phyloP scores from a whole-genome alignment of 169 alveolate species.

The Plasmodium inui region DNA sequence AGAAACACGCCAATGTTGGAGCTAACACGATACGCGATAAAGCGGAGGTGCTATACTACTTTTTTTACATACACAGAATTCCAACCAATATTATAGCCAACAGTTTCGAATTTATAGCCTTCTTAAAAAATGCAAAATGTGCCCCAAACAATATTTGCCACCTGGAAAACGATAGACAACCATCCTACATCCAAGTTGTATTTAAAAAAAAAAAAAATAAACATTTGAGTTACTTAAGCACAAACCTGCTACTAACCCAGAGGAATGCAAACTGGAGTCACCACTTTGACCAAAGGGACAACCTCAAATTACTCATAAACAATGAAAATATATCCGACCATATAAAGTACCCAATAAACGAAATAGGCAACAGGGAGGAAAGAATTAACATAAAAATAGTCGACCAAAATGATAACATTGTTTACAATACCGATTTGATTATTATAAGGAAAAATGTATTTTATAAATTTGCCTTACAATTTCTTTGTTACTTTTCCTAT shows the following conservation, averaged over 20 bases:
- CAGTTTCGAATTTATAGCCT: conserved; percentile 16
- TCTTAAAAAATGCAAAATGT: conserved; percentile 33
- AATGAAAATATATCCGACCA: conserved; percentile 8
- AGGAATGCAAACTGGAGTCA: not conserved
- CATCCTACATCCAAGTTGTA: conserved; percentile 36
- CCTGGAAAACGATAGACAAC: not conserved
- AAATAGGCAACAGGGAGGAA: conserved; percentile 40
- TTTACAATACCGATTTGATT: conserved; percentile 10
- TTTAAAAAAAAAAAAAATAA: conserved; percentile 24
- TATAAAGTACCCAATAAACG: conserved; percentile 12
- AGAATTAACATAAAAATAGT: conserved; percentile 26
- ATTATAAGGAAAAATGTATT: conserved; percentile 35
- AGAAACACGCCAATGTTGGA: not conserved
- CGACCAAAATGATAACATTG: not conserved
- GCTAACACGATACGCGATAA: not conserved
- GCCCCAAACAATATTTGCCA: conserved; percentile 20
- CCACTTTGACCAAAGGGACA: not conserved
- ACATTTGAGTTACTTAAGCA: not conserved
- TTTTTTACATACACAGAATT: conserved; percentile 18
- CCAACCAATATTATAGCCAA: conserved; percentile 35
- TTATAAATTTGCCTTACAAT: conserved; percentile 11
- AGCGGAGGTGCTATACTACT: not conserved
- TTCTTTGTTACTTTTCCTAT: conserved; percentile 39
- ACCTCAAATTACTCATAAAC: conserved; percentile 17
- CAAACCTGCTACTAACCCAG: conserved; percentile 11